Evolutionary conservation across 352 stramenopile species (phyloP), one percentile per base, ranked within the genome.

Genomic region (Phytophthora aleatoria): DNA sequence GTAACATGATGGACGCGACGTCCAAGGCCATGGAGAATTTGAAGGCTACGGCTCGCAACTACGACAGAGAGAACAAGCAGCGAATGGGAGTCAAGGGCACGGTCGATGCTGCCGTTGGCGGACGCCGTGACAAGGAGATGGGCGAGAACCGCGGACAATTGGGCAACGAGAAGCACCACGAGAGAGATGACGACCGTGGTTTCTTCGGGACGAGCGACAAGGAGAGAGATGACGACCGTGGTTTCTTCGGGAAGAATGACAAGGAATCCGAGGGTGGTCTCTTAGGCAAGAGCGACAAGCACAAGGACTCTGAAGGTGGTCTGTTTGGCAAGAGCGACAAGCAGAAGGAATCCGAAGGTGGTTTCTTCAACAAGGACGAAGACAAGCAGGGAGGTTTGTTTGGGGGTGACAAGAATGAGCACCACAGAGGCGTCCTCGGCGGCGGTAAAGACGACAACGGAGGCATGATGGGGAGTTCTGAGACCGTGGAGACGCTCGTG

Each of bases 401-500:
- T 9, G 51, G 51, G 30, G 27, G 31, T 20, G 50, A 36, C 50
- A 57, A 42, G 39, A 39, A 50, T n/a, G 50, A 51, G 4, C 58
- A 57, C 35, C 41, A 15, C n/a, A 47, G 20, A 47, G 42, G 42
- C 5, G n/a, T 67, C 1, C 7, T 61, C 11, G 50, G 50, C 26
- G 35, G 35, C 10, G 15, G 16, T 3, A 35, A 71, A 4, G 52
- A 72, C 56, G 67, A 69, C n/a, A 68, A 75, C 16, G 56, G 57
- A 0, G 51, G 61, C 12, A 45, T 75, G 13, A 44, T 62, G 13
- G 67, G 67, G 6, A 71, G 56, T 31, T 35, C 56, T 11, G 67
- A 75, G n/a, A 75, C 57, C 3, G 62, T 75, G 4, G 67, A 75
- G 38, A 64, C 57, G 2, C 3, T 75, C 4, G 67, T 75, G 15